Evolutionary conservation across 306 rosid genomes (phyloP), one percentile per base, ranked within the genome.

Genomic region (Medicago arabica): DNA sequence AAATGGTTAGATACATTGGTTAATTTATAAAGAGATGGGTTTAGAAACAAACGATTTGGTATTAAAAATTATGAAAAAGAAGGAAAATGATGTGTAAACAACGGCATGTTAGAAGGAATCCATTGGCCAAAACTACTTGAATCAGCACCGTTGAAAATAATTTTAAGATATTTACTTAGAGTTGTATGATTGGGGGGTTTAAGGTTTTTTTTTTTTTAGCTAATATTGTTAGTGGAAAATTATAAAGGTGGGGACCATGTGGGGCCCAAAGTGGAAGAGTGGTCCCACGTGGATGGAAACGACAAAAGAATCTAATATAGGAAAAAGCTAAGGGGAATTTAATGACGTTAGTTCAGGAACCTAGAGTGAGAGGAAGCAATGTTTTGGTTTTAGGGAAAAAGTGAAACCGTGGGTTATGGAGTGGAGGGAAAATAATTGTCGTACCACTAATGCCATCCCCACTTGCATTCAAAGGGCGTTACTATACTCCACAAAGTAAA

Each of bases 21-120:
- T 58, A 1, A 23, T 58, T 23, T 58, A 58, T 58, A 58, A 58
- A 23, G 64, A 58, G 64, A 11, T 58, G 21, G 10, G 50, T 44
- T 12, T 44, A 14, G 50, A 12, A 44, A 44, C 6, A 44, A 44
- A 43, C 10, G 49, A 4, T 8, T 54, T 17, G 58, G 58, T 16
- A 51, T 16, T 7, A 21, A 51, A 51, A 51, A 51, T 0, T 31
- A 44, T 0, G 13, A 4, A 44, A 11, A 44, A 50, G 57, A 6
- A n/a, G 21, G 38, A 58, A 58, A 58, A 12, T 58, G 64, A 58
- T 58, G 38, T 58, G 64, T 23, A 58, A 58, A 58, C 64, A 58
- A 36, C 64, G 64, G 64, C 64, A 23, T 19, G 57, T 51, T 55
- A 55, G 31, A 55, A 55, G 34, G 16, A 58, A 58, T 58, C 64